Evolutionary conservation across 2,329 filamentous ascomycete genomes (phyloP).

Genomic region (Curvularia lunata): DNA sequence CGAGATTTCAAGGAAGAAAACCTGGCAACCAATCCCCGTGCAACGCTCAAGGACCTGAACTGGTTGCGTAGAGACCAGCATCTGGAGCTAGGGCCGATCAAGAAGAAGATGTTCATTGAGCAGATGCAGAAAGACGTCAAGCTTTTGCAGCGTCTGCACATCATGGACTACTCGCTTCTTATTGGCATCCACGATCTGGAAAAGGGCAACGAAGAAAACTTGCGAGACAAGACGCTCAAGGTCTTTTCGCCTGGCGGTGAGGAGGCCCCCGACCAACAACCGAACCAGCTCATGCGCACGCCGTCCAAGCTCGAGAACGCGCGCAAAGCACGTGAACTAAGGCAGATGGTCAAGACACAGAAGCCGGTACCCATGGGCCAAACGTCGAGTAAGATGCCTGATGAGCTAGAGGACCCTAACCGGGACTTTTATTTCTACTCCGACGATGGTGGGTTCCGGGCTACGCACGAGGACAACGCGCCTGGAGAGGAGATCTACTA

Average conservation of each 20-base stretch:
- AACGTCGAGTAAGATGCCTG: conserved; percentile 83
- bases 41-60: conserved; percentile 95
- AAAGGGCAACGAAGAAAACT: conserved; percentile 92
- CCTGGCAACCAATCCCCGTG: conserved; percentile 84
- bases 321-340: conserved; percentile 86
- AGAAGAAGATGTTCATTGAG: conserved; percentile 85
- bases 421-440: conserved; percentile 86
- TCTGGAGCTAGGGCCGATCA: conserved; percentile 85
- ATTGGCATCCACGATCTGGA: conserved; percentile 91
- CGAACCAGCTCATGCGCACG: conserved; percentile 79
- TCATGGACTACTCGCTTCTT: conserved; percentile 98
- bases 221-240: conserved; percentile 86
- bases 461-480: conserved; percentile 86
- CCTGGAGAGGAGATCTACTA: conserved; percentile 96
- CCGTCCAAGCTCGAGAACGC: conserved; percentile 92
- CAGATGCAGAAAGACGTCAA: conserved; percentile 88
- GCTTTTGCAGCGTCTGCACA: conserved; percentile 84
- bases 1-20: conserved; percentile 90
- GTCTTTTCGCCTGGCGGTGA: conserved; percentile 90
- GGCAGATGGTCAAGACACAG: conserved; percentile 91
- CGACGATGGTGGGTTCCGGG: conserved; percentile 90
- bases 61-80: conserved; percentile 87
- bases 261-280: conserved; percentile 56
- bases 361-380: conserved; percentile 92
- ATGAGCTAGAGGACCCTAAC: conserved; percentile 72